These are phyloP conservation scores for Podospora pseudocomata DNA, from an alignment of 495 filamentous ascomycete species.

Conservation along the genomic window DNA sequence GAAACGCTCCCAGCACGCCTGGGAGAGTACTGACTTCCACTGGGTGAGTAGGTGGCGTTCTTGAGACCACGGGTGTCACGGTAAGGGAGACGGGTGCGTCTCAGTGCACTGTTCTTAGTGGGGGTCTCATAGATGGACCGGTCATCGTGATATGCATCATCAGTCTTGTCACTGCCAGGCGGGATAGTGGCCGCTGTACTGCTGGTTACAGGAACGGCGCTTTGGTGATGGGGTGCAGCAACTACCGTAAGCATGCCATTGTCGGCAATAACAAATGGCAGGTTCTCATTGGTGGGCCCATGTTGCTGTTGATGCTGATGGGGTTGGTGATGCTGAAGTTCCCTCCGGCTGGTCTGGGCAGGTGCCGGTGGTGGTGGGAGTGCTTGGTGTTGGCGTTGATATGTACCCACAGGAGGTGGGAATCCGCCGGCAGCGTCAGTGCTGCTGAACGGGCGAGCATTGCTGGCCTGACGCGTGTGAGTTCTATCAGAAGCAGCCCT, in stretches of 20 bases:
- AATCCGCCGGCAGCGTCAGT: slow-evolving; percentile 10
- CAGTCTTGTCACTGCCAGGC: slow-evolving; percentile 21
- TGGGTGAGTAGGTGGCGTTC: slow-evolving; percentile 24
- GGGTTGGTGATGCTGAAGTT: background rate
- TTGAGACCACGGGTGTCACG: slow-evolving; percentile 26
- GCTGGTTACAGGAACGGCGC: slow-evolving; percentile 14
- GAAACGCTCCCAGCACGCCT: slow-evolving; percentile 18
- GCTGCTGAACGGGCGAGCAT: slow-evolving; percentile 30
- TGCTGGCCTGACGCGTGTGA: slow-evolving; percentile 25
- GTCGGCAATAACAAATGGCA: slow-evolving; percentile 34
- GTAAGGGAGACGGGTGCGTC: slow-evolving; percentile 27
- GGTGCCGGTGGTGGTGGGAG: slow-evolving; percentile 14
- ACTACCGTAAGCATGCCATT: slow-evolving; percentile 33
- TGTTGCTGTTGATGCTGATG: slow-evolving; percentile 14
- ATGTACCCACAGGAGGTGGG: background rate
- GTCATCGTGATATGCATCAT: slow-evolving; percentile 26
- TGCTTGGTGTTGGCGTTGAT: slow-evolving; percentile 9
- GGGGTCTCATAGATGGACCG: slow-evolving; percentile 27
- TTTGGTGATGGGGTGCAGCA: slow-evolving; percentile 13
- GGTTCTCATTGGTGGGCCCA: slow-evolving; percentile 20
- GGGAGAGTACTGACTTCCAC: slow-evolving; percentile 21
- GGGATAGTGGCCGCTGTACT: slow-evolving; percentile 16
- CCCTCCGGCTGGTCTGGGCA: background rate
- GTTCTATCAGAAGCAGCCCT: slow-evolving; percentile 29
- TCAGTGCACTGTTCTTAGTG: slow-evolving; percentile 24